Base-by-base conservation (phyloP, 108 stramenopile species). In the Cyclotella kingstonii region DNA sequence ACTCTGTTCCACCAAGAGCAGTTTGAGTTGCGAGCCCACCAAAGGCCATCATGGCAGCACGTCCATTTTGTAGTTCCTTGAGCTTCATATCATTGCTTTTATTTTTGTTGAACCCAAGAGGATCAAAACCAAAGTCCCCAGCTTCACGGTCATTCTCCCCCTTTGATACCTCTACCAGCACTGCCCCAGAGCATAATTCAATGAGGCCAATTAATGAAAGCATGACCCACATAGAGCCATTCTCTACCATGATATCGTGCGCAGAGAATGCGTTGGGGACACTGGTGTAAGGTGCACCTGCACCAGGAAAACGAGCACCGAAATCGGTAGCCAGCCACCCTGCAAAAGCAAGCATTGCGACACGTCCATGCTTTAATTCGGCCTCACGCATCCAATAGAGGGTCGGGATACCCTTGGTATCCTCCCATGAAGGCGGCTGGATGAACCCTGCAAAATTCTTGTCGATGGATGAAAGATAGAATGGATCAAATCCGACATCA, bases 31-130 rank as follows among this genome's bases (percentile, higher is more conserved):
- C 87, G 63, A 97, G 89, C 51, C 91, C 97, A 48, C 84, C 78
- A 76, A 96, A 96, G 42, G 97, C 97, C 64, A 95, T 72, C 95
- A 97, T 97, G 31, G 95, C 97, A 64, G 96, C 84, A 60, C 97
- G 91, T 66, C 95, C 93, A 66, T 97, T 95, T 69, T 82, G 79
- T 63, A 96, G 74, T 69, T 97, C 96, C 76, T 80, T 76, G 46
- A 84, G 83, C 85, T 93, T 83, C 85, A 90, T 88, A 58, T 52
- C 54, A 45, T 87, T 70, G 53, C 80, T 58, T 56, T 94, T 90
- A 5, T 63, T 89, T 34, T 71, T 68, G 51, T 57, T 66, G 81
- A 87, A 93, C 41, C 57, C 39, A 59, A 87, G 86, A 42, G 84
- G 91, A 35, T 91, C 96, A 70, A 93, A 90, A 10, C 66, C 68